Base-by-base conservation (phyloP, 2,329 filamentous ascomycete genomes). In the Bipolaris sorokiniana region DNA sequence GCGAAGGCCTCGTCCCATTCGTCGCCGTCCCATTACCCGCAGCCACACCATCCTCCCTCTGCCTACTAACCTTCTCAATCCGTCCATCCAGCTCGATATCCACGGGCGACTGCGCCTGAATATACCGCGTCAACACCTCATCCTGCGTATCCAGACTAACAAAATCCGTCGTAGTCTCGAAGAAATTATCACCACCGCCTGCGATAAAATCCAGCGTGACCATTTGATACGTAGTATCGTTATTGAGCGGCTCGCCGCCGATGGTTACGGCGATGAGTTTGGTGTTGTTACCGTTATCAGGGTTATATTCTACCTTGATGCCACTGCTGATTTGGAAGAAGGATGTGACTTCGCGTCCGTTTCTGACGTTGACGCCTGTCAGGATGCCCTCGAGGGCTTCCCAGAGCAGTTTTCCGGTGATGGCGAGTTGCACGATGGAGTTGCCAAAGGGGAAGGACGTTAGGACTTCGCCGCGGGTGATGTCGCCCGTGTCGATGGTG, bases 361-460 rank as follows among this genome's bases (percentile, higher is more conserved):
- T 88, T 65, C 79, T 79, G 62, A 85, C 79, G 75, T 83, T 88
- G 40, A 84, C 73, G 22, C 75, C 76, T 4, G 82, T 80, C 3
- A 88, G 80, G 55, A 84, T 80, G 4, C 86, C 87, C 67, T 89
- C 86, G 31, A 90, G 77, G 5, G 84, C 78, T 40, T 80, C 77
- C 80, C 83, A 85, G 4, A 89, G 69, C 41, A 83, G 79, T 7
- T 81, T 75, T 16, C 87, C 87, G 0, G 77, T 76, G 59, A 84
- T 79, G 0, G 69, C 75, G 15, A 88, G 73, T 65, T 88, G 84
- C 7, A 87, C 85, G 18, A 89, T 79, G 42, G 86, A 79, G 72
- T 89, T 89, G 52, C 84, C 84, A 61, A 89, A 89, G 37, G 87
- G 87, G 74, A 89, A 89, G 0, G 85, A 81, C 0, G 85, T 88